A percentile compares a stretch with the other conserved stretches of the same genome.
phyloP scores from a whole-genome alignment of 176 grass and related monocot species.

The Hordeum vulgare region MorexV3_pseudomolecules_assembly NC_058523.1:345943259-345943758 shows the following conservation, averaged over 20 bases:
- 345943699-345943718: neutral
- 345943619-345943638: neutral
- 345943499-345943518: conserved; percentile 91
- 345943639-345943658: neutral
- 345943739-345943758: conserved; percentile 36
- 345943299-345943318: conserved; percentile 82
- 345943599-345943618: conserved; percentile 22
- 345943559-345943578: conserved; percentile 53
- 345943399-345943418: conserved; percentile 80
- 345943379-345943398: conserved; percentile 75
- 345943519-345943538: conserved; percentile 69
- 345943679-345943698: neutral
- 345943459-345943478: conserved; percentile 39
- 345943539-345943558: conserved; percentile 50
- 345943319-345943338: conserved; percentile 6
- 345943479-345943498: conserved; percentile 81
- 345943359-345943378: conserved; percentile 66
- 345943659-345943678: neutral
- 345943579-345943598: conserved; percentile 27
- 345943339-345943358: conserved; percentile 74
- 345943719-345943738: conserved; percentile 32
- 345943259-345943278: conserved; percentile 45
- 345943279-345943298: conserved; percentile 63
- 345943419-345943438: conserved; percentile 37
- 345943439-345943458: conserved; percentile 62